Conservation (phyloP, 768 basidiomycete genomes). For the Daedaleopsis nitida region DNA sequence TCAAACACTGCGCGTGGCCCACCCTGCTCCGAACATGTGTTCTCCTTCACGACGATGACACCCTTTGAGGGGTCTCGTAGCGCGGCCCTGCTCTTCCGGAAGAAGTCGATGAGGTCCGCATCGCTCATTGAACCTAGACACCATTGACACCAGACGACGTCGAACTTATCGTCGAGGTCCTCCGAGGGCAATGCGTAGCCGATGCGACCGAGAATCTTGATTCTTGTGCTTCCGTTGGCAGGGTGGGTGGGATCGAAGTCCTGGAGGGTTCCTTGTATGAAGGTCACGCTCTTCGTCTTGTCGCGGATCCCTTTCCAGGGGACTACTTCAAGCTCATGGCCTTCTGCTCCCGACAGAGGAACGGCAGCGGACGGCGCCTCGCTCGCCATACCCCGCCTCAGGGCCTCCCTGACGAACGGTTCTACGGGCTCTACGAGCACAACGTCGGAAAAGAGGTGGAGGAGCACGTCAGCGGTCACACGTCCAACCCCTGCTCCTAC, state of each 20-base stretch:
- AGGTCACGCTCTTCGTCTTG: slow-evolving; percentile 68
- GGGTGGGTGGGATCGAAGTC: slow-evolving; percentile 70
- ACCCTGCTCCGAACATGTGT: slow-evolving; percentile 64
- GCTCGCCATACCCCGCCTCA: slow-evolving; percentile 38
- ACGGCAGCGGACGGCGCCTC: slow-evolving; percentile 36
- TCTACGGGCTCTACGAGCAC: slow-evolving; percentile 89
- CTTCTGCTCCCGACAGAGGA: slow-evolving; percentile 6
- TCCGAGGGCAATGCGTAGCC: slow-evolving; percentile 55
- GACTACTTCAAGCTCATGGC: slow-evolving; percentile 20
- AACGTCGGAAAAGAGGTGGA: slow-evolving; percentile 87
- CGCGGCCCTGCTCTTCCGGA: slow-evolving; percentile 62
- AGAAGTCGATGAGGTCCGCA: slow-evolving; percentile 74
- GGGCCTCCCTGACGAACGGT: slow-evolving; percentile 73
- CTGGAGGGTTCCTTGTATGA: slow-evolving; percentile 81
- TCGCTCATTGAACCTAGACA: slow-evolving; percentile 88
- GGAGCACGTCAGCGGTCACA: slow-evolving; percentile 84
- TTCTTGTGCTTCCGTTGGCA: slow-evolving; percentile 30
- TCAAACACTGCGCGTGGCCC: slow-evolving; percentile 65
- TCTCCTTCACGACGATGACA: slow-evolving; percentile 91
- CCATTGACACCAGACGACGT: slow-evolving; percentile 98
- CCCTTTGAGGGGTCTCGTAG: slow-evolving; percentile 53
- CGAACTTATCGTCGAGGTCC: slow-evolving; percentile 57
- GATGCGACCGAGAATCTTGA: slow-evolving; percentile 60
- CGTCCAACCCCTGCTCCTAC: slow-evolving; percentile 95
- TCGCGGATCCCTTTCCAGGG: slow-evolving; percentile 73